phyloP scores from a whole-genome alignment of 208 protist species.

The Wallacemonas rigidus region DNA sequence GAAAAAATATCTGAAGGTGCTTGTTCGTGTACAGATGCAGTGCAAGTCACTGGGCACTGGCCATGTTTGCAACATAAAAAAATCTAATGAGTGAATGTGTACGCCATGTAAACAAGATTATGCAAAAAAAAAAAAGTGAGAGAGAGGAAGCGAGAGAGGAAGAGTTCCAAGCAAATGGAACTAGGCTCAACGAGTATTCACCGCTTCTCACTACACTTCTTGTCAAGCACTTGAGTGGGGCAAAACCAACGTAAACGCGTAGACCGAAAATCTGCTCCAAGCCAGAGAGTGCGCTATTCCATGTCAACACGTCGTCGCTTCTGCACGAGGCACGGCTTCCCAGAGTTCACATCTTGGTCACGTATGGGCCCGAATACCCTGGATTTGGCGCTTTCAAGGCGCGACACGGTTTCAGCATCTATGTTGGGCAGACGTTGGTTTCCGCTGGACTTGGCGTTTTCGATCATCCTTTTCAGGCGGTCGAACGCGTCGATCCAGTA shows the following conservation, averaged over 20 bases:
- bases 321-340: neutral
- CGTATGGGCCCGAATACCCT: slow-evolving; percentile 28
- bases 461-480: slow-evolving; percentile 67
- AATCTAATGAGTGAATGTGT: too few species aligned
- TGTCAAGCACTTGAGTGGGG: too few species aligned
- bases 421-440: slow-evolving; percentile 32
- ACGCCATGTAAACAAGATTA: too few species aligned
- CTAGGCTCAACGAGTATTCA: too few species aligned
- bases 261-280: too few species aligned
- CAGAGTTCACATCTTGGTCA: slow-evolving; percentile 24
- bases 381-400: slow-evolving; percentile 49
- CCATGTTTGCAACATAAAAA: too few species aligned
- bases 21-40: too few species aligned
- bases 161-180: too few species aligned
- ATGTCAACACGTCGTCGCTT: slow-evolving; percentile 29
- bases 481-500: slow-evolving; percentile 86
- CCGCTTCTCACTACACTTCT: too few species aligned
- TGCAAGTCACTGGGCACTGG: too few species aligned
- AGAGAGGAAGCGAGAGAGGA: neutral
- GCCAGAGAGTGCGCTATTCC: neutral
- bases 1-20: too few species aligned
- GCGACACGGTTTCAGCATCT: slow-evolving; percentile 47
- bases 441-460: slow-evolving; percentile 17
- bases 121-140: neutral
- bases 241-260: too few species aligned